A percentile compares a stretch with the other conserved stretches of the same genome.
Conservation (phyloP, 1,284 basidiomycete genomes). For the Ceratobasidium sp. region DNA sequence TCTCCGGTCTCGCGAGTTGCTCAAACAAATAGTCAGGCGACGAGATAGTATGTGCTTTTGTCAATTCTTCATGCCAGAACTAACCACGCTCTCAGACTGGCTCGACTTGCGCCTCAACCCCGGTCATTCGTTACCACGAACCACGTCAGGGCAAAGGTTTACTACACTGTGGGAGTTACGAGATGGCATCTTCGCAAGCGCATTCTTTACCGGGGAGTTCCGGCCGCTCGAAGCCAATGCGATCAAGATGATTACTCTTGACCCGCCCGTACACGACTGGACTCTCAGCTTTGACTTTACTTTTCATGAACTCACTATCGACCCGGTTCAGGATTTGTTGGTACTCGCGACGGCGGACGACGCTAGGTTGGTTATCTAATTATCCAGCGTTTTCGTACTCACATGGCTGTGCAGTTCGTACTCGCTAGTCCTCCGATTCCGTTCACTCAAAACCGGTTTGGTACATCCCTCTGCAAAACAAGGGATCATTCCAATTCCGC, state of each 20-base stretch:
- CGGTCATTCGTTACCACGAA: neutral
- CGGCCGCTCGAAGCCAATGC: neutral
- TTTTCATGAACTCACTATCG: neutral
- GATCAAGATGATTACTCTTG: constrained; percentile 8
- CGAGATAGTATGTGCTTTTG: no score
- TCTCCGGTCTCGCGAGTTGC: neutral
- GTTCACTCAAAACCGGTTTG: constrained; percentile 14
- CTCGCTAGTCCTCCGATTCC: neutral
- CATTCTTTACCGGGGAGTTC: neutral
- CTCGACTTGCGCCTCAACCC: neutral
- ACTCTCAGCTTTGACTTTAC: neutral
- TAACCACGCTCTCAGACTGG: neutral
- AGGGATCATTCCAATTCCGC: neutral
- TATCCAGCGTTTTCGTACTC: neutral
- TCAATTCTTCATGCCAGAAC: neutral
- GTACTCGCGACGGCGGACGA: neutral
- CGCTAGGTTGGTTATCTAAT: neutral
- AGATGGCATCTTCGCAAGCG: neutral
- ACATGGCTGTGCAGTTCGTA: no score
- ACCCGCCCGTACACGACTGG: neutral
- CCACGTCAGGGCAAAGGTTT: neutral
- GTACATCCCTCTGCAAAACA: constrained; percentile 5
- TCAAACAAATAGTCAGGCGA: neutral
- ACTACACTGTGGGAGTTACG: neutral
- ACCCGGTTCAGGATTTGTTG: neutral